These are phyloP conservation scores for Phoenix dactylifera DNA, from an alignment of 176 grass and related monocot species.

Conservation along the genomic window DNA sequence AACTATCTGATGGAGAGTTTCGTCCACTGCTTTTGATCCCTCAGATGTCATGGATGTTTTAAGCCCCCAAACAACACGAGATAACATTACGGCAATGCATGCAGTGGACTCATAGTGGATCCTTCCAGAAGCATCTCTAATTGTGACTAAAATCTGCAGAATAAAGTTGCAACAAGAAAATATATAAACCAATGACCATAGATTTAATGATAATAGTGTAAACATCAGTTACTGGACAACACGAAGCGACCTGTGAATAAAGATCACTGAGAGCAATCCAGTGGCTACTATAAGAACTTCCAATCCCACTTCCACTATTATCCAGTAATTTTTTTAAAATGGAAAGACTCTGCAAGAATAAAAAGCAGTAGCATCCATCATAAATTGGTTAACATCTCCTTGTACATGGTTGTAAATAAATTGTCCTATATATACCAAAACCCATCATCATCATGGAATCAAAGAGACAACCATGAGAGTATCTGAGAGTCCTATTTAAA, in stretches of 20 bases:
- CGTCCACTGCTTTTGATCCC: conserved; percentile 33
- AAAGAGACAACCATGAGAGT: neutral
- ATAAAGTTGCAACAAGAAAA: neutral
- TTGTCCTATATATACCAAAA: neutral
- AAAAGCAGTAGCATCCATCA: no score
- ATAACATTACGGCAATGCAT: conserved; percentile 78
- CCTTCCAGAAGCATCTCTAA: conserved; percentile 71
- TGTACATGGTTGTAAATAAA: neutral
- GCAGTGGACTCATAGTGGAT: conserved; percentile 72
- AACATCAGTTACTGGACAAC: conserved; percentile 3
- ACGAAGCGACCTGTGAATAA: conserved; percentile 61
- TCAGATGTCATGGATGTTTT: conserved; percentile 61
- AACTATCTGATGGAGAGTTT: conserved; percentile 52
- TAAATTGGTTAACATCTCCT: no score
- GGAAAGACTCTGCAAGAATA: conserved; percentile 54
- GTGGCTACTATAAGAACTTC: conserved; percentile 51
- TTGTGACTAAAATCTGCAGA: conserved; percentile 63
- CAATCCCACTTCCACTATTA: conserved; percentile 31
- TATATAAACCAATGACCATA: conserved; percentile 1
- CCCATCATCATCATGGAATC: neutral
- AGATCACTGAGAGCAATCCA: conserved; percentile 57
- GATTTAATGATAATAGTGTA: neutral
- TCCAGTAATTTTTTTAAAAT: conserved; percentile 71
- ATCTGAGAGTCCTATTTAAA: neutral
- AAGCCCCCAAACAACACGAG: conserved; percentile 40